Base-by-base conservation (phyloP, 352 stramenopile genomes). In the Achlya hypogyna region DNA sequence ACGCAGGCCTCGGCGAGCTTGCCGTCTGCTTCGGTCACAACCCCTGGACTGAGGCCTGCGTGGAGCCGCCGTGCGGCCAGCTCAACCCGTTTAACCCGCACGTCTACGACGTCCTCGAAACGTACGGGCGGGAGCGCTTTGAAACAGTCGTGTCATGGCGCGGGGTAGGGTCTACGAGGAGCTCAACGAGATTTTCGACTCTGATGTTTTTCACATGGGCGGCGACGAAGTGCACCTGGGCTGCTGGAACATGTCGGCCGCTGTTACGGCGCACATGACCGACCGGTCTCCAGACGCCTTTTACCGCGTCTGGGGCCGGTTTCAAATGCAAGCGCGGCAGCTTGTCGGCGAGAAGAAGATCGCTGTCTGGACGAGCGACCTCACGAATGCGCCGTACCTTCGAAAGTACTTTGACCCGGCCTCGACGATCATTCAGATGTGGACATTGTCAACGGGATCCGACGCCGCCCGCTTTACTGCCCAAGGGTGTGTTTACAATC, bases 21-120 rank as follows among this genome's bases (percentile, higher is more conserved):
- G 34, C 16, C 18, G 23, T 66, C 9, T 66, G 59, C 49, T 66
- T 45, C 27, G 29, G 32, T 22, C n/a, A 53, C n/a, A 34, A 58
- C 16, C 59, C 43, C 0, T 66, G 59, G 59, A 38, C 12, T 22
- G 59, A 66, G 0, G 23, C 16, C 29, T 66, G 59, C 32, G 23
- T 66, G 43, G 59, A 66, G 32, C 59, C 59, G 14, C 59, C 59
- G 18, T 66, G 59, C 49, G 59, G 59, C 22, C 59, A 66, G 29
- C 35, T 72, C 25, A 72, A 72, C 43, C 66, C 66, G n/a, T 71
- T 72, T 1, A 70, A 72, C 29, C 23, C 58, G 9, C 25, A 72
- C 38, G 20, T 70, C n/a, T 71, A 65, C 38, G 43, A 56, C 23
- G 9, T 62, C 6, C 28, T 72, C 18, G 29, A 22, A 20, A 58